phyloP scores from a whole-genome alignment of 306 rosid genomes.

The Phaseolus lunatus region DNA sequence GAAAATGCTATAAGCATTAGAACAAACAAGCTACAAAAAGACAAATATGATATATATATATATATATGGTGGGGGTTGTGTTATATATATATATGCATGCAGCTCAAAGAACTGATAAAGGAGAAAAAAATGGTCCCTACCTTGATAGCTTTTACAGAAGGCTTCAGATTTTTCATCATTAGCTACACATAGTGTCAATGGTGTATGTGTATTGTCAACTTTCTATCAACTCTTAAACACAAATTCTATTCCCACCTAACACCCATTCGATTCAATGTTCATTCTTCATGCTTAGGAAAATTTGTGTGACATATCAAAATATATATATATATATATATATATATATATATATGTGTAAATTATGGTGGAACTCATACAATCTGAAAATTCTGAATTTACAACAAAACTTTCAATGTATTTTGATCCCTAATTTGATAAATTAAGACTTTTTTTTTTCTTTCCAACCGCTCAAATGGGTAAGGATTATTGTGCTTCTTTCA shows the following conservation, averaged over 20 bases:
- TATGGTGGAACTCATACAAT: too few relatives aligned
- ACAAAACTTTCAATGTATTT: too few relatives aligned
- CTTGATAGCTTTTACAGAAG: slow-evolving; percentile 44
- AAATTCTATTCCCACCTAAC: slow-evolving; percentile 16
- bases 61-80: slow-evolving; percentile 32
- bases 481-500: too few relatives aligned
- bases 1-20: not conserved
- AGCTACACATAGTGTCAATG: slow-evolving; percentile 46
- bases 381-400: too few relatives aligned
- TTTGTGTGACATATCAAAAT: not conserved
- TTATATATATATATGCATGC: slow-evolving; percentile 18
- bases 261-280: not conserved
- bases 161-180: slow-evolving; percentile 49
- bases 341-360: too few relatives aligned
- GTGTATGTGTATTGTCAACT: slow-evolving; percentile 35
- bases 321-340: too few relatives aligned
- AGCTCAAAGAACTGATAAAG: slow-evolving; percentile 38
- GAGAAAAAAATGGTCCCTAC: slow-evolving; percentile 52
- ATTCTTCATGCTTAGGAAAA: slow-evolving; percentile 3
- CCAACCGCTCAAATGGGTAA: too few relatives aligned
- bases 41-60: slow-evolving; percentile 35
- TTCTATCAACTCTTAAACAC: slow-evolving; percentile 25
- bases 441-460: too few relatives aligned
- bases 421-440: too few relatives aligned
- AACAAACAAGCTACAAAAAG: slow-evolving; percentile 45